Evolutionary conservation across 192 early-diverging fungal genomes (phyloP).

Genomic region (Globomyces pollinis-pini): DNA sequence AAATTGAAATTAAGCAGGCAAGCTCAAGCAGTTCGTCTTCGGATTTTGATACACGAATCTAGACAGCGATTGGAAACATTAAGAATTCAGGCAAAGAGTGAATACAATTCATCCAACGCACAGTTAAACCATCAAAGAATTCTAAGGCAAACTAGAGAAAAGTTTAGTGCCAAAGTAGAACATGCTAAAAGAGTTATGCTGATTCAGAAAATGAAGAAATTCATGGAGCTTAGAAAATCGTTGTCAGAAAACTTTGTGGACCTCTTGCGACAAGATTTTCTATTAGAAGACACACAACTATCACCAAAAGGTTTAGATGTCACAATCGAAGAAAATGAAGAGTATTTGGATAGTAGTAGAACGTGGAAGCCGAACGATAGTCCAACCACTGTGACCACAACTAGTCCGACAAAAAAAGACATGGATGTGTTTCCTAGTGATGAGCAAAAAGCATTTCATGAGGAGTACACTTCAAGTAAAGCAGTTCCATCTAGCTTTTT

Average conservation of each 20-base stretch:
- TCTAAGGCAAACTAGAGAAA: conserved; percentile 19
- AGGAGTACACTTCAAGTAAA: not conserved
- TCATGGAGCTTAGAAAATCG: conserved; percentile 30
- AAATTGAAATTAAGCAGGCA: conserved; percentile 17
- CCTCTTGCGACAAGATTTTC: conserved; percentile 12
- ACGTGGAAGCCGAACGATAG: not conserved
- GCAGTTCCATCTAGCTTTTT: not conserved
- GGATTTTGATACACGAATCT: conserved; percentile 27
- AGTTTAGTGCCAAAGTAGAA: conserved; percentile 26
- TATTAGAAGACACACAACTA: not conserved
- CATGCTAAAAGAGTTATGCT: conserved; percentile 31
- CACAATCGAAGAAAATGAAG: not conserved
- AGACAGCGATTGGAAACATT: conserved; percentile 24
- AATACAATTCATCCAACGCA: conserved; percentile 33
- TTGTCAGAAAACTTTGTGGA: conserved; percentile 30
- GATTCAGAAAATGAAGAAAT: conserved; percentile 28
- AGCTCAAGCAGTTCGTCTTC: conserved; percentile 24
- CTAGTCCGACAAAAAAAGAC: no score
- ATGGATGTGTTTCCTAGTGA: conserved; percentile 1
- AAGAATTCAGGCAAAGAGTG: conserved; percentile 24
- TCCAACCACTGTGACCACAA: not conserved
- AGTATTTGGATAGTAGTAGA: not conserved
- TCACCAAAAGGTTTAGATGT: not conserved
- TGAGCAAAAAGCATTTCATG: not conserved
- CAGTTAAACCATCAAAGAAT: conserved; percentile 32